Evolutionary conservation across 1,284 basidiomycete species (phyloP), one percentile per base, ranked within the genome.

Genomic region (Cerioporus squamosus): DNA sequence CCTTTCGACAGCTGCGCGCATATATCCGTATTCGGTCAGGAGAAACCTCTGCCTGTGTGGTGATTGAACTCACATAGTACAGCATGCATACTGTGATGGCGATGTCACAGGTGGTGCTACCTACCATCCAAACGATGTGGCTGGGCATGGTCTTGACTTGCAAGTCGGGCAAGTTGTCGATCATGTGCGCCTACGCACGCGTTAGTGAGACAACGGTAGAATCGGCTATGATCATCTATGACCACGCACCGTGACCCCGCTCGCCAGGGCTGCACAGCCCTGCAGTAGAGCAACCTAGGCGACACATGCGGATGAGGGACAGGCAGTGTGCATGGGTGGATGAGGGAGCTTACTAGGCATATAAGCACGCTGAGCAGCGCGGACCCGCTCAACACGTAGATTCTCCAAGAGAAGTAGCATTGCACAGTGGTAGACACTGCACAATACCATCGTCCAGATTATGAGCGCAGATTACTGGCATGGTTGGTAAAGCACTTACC

Each of bases 331-430:
- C 8, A n/a, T 40, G 24, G 22, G 20, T n/a, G 17, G 18, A 12
- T n/a, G 22, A 44, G 14, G 9, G 12, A 31, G 33, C 53, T 38
- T 48, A 63, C 61, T 43, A 55, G 8, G 10, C 29, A 26, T 22
- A 64, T 55, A 44, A 49, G 31, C 4, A 26, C 42, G 5, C 38
- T 18, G 1, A 64, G 52, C 1, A 47, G 2, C 20, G 31, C 50
- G 1, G 57, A 61, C 15, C 23, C 22, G 36, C 63, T 54, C 6
- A 64, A 44, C 12, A 60, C 48, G 39, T 58, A 59, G n/a, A 65
- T 62, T 9, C 63, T 42, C 57, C 58, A 65, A 0, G 63, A 55
- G 49, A 55, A 62, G 44, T 60, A 59, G 10, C n/a, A 44, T 24
- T 65, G 63, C 3, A 62, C 55, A 2, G 49, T 51, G 1, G 48